Conservation (phyloP, 2,329 filamentous ascomycete genomes). For the Penicillium digitatum region DNA sequence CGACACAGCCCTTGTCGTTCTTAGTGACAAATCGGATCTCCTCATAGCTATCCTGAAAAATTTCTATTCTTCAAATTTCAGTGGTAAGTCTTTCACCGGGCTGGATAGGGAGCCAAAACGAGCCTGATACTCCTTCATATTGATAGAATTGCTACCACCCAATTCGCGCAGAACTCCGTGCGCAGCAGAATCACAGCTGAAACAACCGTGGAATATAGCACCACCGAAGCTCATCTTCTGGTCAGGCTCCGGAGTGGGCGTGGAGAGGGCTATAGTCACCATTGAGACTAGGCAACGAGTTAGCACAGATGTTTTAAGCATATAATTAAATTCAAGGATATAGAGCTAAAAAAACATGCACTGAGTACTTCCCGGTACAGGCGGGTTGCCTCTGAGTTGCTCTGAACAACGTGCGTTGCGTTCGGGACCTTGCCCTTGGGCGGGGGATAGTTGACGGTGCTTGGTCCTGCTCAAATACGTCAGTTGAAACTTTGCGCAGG, state of each 20-base stretch:
- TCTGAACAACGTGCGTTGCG: conserved; percentile 65
- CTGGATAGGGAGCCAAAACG: conserved; percentile 81
- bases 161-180: conserved; percentile 70
- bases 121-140: conserved; percentile 83
- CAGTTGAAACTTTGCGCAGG: conserved; percentile 1
- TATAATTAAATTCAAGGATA: neutral
- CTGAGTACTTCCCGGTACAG: conserved; percentile 59
- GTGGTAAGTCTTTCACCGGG: conserved; percentile 78
- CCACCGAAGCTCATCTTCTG: conserved; percentile 88
- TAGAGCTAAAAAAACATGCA: neutral
- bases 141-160: conserved; percentile 72
- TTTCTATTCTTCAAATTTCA: conserved; percentile 75
- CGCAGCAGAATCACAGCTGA: conserved; percentile 75
- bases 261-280: conserved; percentile 95
- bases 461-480: conserved; percentile 49
- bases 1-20: conserved; percentile 76
- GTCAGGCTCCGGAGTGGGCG: conserved; percentile 75
- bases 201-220: conserved; percentile 83
- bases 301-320: neutral
- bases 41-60: conserved; percentile 61
- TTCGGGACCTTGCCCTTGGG: conserved; percentile 70
- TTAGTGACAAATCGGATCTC: conserved; percentile 77
- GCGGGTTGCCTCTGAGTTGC: conserved; percentile 66
- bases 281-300: conserved; percentile 59
- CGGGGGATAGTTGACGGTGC: conserved; percentile 72